Evolutionary conservation across 169 alveolate genomes (phyloP).

Genomic region (Cyclospora cayetanensis): DNA sequence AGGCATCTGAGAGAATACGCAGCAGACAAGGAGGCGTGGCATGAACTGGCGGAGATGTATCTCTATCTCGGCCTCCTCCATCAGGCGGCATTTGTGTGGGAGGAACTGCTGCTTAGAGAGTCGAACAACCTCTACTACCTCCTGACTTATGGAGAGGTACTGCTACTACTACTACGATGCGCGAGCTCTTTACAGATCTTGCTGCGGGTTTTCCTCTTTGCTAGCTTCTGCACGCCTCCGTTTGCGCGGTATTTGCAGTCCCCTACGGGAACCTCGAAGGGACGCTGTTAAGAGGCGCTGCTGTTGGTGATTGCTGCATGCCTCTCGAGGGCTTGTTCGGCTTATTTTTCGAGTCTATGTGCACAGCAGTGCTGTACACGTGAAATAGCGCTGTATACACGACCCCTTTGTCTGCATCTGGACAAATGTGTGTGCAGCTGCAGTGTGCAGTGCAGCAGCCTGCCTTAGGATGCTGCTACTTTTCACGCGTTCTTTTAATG

Average conservation of each 20-base stretch:
- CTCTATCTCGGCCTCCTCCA: constrained; percentile 6
- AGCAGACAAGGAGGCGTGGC: constrained; percentile 11
- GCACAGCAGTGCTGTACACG: no score
- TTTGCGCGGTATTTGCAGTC: no score
- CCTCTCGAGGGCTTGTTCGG: no score
- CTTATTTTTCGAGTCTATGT: no score
- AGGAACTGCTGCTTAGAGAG: neutral
- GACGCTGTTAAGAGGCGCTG: no score
- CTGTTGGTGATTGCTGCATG: no score
- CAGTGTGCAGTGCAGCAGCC: neutral
- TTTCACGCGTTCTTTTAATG: neutral
- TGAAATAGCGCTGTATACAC: no score
- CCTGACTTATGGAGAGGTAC: constrained; percentile 5
- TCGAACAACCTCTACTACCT: constrained; percentile 6
- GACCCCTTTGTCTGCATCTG: no score
- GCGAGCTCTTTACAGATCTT: no score
- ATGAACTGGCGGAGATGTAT: constrained; percentile 22
- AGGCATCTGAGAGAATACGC: constrained; percentile 32
- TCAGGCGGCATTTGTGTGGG: constrained; percentile 13
- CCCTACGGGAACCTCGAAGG: no score
- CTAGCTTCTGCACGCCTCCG: no score
- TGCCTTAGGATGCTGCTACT: neutral
- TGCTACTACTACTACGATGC: neutral
- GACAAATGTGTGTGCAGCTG: neutral
- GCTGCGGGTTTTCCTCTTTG: no score